A percentile compares a stretch with the other conserved stretches of the same genome.
Evolutionary conservation across 768 basidiomycete species (phyloP).

Genomic region (Leccinum obscurum): DNA sequence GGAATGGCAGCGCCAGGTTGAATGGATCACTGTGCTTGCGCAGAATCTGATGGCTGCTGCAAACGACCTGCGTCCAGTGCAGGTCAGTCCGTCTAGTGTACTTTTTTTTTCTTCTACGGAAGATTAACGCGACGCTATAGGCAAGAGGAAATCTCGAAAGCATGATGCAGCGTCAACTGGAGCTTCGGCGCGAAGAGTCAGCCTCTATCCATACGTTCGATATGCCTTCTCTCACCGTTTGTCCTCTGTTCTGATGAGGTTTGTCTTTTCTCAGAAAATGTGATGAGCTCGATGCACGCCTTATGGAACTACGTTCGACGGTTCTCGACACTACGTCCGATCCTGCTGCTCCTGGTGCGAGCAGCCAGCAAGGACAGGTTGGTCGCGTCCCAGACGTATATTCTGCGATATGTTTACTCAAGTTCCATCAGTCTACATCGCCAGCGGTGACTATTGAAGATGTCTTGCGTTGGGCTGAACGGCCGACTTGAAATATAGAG

Average conservation of each 20-base stretch:
- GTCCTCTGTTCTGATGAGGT: constrained; percentile 14
- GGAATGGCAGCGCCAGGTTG: constrained; percentile 73
- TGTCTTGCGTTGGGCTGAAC: constrained; percentile 61
- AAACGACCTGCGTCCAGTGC: constrained; percentile 86
- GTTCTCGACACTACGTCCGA: constrained; percentile 17
- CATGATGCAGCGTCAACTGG: constrained; percentile 80
- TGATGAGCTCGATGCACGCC: constrained; percentile 62
- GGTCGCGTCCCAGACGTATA: not conserved
- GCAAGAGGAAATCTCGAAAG: constrained; percentile 79
- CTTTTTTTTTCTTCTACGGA: not conserved
- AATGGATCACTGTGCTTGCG: constrained; percentile 78
- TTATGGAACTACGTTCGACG: constrained; percentile 50
- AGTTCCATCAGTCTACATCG: constrained; percentile 10
- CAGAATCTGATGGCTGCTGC: constrained; percentile 90
- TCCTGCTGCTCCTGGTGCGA: not conserved
- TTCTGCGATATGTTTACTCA: not conserved
- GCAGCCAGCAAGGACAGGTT: constrained; percentile 19
- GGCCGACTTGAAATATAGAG: constrained; percentile 28
- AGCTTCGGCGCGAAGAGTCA: constrained; percentile 73
- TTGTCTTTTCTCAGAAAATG: constrained; percentile 54
- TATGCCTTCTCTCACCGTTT: not conserved
- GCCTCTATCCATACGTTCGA: constrained; percentile 65
- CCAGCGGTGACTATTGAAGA: constrained; percentile 34
- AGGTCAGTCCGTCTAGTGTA: constrained; percentile 46
- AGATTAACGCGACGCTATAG: constrained; percentile 35